Percentiles rank a stretch among this genome's conserved stretches.
These are phyloP conservation scores for Recurvomyces mirabilis DNA, from an alignment of 495 filamentous ascomycete species.

Conservation along the genomic window DNA sequence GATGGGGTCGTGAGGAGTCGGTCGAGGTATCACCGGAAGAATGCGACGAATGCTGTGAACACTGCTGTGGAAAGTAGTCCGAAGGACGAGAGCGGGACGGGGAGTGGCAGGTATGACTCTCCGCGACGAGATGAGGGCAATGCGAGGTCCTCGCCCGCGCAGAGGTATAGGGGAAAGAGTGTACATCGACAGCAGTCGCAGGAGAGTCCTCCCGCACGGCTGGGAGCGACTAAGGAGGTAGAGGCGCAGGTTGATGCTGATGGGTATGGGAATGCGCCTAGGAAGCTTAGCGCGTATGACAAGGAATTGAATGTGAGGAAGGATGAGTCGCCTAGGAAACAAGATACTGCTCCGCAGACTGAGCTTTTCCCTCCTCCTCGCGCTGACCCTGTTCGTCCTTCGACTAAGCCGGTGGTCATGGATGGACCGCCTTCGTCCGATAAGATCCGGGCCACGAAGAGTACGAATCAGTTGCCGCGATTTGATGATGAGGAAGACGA, in stretches of 20 bases:
- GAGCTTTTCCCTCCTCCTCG: constrained; percentile 17
- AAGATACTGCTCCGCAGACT: background rate
- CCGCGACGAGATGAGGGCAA: constrained; percentile 4
- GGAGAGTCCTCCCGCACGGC: constrained; percentile 2
- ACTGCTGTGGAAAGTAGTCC: background rate
- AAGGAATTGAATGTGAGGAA: background rate
- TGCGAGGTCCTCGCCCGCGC: background rate
- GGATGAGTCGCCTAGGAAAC: background rate
- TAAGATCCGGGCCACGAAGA: constrained; percentile 17
- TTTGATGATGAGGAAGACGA: constrained; percentile 4
- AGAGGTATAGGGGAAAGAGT: background rate
- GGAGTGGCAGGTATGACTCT: too few species aligned
- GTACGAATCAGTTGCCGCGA: background rate
- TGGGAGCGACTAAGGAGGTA: background rate
- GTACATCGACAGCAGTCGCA: constrained; percentile 1
- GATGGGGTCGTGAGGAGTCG: constrained; percentile 24
- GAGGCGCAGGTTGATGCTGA: background rate
- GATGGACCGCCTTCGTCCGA: constrained; percentile 14
- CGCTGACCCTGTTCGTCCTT: background rate
- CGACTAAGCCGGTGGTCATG: background rate
- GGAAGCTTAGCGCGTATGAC: background rate
- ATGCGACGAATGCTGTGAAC: constrained; percentile 3
- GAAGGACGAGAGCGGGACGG: constrained; percentile 6
- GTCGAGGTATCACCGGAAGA: constrained; percentile 29
- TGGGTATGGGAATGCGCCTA: constrained; percentile 1